phyloP scores from a whole-genome alignment of 2,329 filamentous ascomycete genomes.

The Colletotrichum caudatum region DNA sequence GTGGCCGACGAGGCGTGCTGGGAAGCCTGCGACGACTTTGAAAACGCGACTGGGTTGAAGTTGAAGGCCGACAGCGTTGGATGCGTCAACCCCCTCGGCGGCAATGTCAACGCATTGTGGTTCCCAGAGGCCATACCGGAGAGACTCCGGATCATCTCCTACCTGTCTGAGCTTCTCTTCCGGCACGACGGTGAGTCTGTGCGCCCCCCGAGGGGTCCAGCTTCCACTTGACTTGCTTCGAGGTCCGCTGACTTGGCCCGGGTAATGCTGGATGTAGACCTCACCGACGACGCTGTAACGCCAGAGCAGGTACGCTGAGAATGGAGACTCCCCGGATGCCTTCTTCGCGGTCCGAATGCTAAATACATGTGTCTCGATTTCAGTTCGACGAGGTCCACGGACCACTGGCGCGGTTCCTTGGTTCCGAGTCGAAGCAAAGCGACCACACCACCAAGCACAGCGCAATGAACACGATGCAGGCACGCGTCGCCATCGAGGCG shows the following conservation, averaged over 20 bases:
- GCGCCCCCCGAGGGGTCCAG: no score
- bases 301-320: neutral
- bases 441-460: neutral
- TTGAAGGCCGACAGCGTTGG: neutral
- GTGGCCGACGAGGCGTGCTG: neutral
- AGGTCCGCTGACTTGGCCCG: neutral
- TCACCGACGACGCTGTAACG: neutral
- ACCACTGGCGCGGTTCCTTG: neutral
- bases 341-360: neutral
- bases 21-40: neutral
- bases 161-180: neutral
- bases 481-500: neutral
- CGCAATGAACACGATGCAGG: neutral
- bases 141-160: neutral
- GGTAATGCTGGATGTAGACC: neutral
- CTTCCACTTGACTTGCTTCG: neutral
- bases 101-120: neutral
- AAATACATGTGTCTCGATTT: neutral
- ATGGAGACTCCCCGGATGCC: neutral
- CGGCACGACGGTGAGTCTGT: neutral
- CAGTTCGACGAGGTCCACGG: neutral
- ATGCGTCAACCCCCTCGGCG: neutral
- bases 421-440: neutral
- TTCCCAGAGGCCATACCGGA: neutral
- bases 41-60: neutral